Base-by-base conservation (phyloP, 768 basidiomycete species). In the Calocybe gangraenosa region DNA sequence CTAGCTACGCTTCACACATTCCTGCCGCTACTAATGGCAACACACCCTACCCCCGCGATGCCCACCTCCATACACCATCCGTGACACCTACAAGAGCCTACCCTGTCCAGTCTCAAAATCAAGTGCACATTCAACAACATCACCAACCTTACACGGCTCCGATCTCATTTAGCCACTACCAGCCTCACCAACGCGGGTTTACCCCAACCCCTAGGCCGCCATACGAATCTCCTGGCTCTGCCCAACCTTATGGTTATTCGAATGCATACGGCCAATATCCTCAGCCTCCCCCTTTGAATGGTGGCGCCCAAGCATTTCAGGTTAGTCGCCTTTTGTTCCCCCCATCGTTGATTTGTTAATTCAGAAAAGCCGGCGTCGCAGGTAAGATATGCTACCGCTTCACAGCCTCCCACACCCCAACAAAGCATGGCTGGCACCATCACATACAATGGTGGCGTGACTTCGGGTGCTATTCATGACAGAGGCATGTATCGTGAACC, bases 161-260 rank as follows among this genome's bases (percentile, higher is more conserved):
- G 7, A 66, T 74, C 41, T 65, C 72, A 2, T 75, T 75, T 54
- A 71, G 65, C 30, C 74, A 75, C 53, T 75, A 74, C 46, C 74
- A 73, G 50, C 74, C 74, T 11, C 63, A 68, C 23, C 68, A 69
- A 28, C 68, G 64, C 21, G 64, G 59, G 6, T 73, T 73, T 37
- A 61, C 61, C 3, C 47, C 61, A 56, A 46, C 49, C 42, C 42
- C 18, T 49, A 45, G 51, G 52, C 55, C 46, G 20, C 44, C 37
- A 44, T 63, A 50, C 42, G 49, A 49, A 10, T 35, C 48, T 7
- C 51, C 54, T 15, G 38, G 45, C 17, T 50, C 55, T 53, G 50
- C 56, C 39, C 39, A 52, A 55, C 47, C 56, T 18, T 64, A 69
- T 41, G 46, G 52, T 2, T 49, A 49, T 25, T 15, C 51, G 9